Base-by-base conservation (phyloP, 768 basidiomycete genomes). In the Piloderma croceum region DNA sequence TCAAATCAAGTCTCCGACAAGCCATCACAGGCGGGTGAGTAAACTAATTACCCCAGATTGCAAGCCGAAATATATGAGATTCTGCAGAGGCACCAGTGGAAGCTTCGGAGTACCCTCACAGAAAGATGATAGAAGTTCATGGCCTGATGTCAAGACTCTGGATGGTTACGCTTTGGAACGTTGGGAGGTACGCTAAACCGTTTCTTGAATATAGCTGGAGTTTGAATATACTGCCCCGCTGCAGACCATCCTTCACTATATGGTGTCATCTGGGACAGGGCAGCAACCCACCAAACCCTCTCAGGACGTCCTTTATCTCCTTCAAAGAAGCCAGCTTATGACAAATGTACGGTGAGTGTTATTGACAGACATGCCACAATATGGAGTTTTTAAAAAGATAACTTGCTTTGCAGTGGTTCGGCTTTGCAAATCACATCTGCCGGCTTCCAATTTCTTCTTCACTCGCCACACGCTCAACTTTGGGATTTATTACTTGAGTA, bases 401-500 rank as follows among this genome's bases (percentile, higher is more conserved):
- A n/a, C n/a, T n/a, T n/a, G 12, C 25, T 46, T 41, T 43, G 20
- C 46, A 79, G 76, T 44, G 79, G 78, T 34, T 70, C 69, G 36
- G 61, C 72, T 41, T 69, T 80, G 31, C 79, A 81, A 55, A 99
- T 99, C 58, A 97, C 93, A 11, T 94, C 91, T 12, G 73, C 79
- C 10, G 96, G 96, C 7, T 98, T 99, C 59, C 94, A 97, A 56
- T 98, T 99, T 57, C 75, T 99, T 34, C 75, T 99, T 18, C 87
- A 96, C 57, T 83, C 92, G 21, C 87, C 94, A 17, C 90, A 96
- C 52, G 88, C 82, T 21, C 96, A 99, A 58, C 66, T 98, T 13
- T 99, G 96, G 96, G 90, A 90, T 56, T 67, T 98, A 24, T 64
- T 99, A 45, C 74, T 97, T 22, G 87, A 90, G 50, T 99, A 97